Evolutionary conservation across 495 filamentous ascomycete species (phyloP), one percentile per base, ranked within the genome.

Genomic region (Neurospora sp.): DNA sequence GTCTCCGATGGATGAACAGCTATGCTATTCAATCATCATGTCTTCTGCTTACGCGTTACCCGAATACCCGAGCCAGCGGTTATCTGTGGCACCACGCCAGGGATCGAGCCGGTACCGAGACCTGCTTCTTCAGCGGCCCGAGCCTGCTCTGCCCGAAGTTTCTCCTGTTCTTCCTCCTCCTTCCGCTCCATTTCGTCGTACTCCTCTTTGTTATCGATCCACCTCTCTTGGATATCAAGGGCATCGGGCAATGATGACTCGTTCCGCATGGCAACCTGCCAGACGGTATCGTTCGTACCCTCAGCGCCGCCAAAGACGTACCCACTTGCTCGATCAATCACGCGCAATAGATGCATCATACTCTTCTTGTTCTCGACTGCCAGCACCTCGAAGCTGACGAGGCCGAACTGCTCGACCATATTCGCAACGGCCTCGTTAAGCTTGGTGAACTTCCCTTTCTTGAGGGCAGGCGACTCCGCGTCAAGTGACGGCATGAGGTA

Each of bases 311-410:
- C 94, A 84, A 99, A 98, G 0, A 91, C 95, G 82, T 98, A 98
- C 0, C 96, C 96, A 4, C 92, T 89, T 0, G 96, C 94, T 35
- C 94, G 89, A 81, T 99, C 96, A 75, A 99, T 93, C 0, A 92
- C 89, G 69, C 90, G 89, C 54, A 99, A 82, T 9, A 99, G 85
- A 75, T 90, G 90, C 90, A 94, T 96, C 94, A 99, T 97, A 78
- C 91, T 94, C 83, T 90, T 92, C 82, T 95, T 96, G 82, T 99
- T 94, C 80, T 99, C 96, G 7, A 99, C 94, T 0, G 95, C 94
- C 71, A 99, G 84, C 2, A 96, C 97, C 81, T 98, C 94, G 78
- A 97, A 99, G 4, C 88, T 88, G 1, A 98, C 94, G 2, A 99
- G 88, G 7, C 90, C 90, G 79, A 97, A 99, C 73, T 92, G 92